Evolutionary conservation across 192 early-diverging fungal genomes (phyloP), one percentile per base, ranked within the genome.

Genomic region (Rhizophagus clarus): DNA sequence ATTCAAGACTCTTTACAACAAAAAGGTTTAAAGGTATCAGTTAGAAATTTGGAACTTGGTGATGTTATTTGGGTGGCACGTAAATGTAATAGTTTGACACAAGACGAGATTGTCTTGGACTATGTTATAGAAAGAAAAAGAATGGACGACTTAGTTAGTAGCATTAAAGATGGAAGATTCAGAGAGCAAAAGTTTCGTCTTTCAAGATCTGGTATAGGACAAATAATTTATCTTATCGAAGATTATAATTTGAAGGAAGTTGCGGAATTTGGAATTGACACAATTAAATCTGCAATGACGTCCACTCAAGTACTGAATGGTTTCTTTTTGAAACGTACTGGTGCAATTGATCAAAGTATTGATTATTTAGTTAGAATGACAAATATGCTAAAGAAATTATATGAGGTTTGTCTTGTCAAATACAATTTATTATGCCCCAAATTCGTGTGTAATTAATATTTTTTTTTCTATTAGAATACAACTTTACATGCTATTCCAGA

Each of bases 161-260:
- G 95, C 84, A 97, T 99, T 71, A 94, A 95, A 47, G 98, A 99
- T 81, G 95, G 96, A 1, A 87, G 98, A 22, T 98, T 93, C 83
- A 90, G 85, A 12, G 98, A 99, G 79, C 98, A 99, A 84, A 98
- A 93, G 89, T 88, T 92, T 49, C 93, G 96, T 7, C 85, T 99
- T 11, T 83, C 83, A 49, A 85, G 83, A 45, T 90, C 94, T 26
- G 94, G 94, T 4, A 82, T 94, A 32, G 83, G 83, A 17, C 88
- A 97, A 74, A 86, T 96, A 14, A 90, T 97, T 45, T 99, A 99
- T 77, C 83, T 99, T 29, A 85, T 99, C 28, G 97, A 99, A 85
- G 93, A 95, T 26, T 88, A 89, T 61, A 89, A 89, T 64, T 82
- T 86, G 0, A 91, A 92, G n/a, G 91, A 89, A 4, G 89, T 87